Conservation (phyloP, 108 stramenopile species). For the Nannochloropsis salina region DNA sequence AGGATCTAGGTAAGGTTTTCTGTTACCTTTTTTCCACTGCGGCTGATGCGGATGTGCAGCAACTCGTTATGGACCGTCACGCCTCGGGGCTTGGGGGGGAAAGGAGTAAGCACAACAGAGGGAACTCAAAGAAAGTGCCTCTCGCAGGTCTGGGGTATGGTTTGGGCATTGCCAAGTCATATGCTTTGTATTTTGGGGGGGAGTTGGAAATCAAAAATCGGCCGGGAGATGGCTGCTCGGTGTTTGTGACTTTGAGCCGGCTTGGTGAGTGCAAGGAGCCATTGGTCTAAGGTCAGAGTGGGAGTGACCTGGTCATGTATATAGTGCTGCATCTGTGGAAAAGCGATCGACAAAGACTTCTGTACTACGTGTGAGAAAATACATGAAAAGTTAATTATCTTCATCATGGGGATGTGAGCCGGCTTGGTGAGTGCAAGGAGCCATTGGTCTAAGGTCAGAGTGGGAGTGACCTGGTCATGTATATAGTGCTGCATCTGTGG, state of each 20-base stretch:
- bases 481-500: too few species aligned
- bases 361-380: too few species aligned
- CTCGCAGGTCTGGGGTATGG: neutral
- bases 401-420: too few species aligned
- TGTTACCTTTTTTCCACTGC: constrained; percentile 9
- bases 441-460: neutral
- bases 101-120: neutral
- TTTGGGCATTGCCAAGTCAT: neutral
- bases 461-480: too few species aligned
- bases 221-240: neutral
- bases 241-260: constrained; percentile 17
- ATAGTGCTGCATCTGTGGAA: too few species aligned
- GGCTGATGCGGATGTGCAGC: neutral
- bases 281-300: neutral
- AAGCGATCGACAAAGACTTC: too few species aligned
- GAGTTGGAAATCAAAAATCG: neutral
- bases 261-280: constrained; percentile 9
- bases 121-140: neutral
- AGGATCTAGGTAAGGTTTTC: constrained; percentile 11
- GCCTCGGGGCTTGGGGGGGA: neutral
- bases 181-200: constrained; percentile 2
- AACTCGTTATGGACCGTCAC: neutral
- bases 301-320: too few species aligned
- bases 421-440: constrained; percentile 15
- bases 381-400: too few species aligned